Evolutionary conservation across 352 stramenopile genomes (phyloP), one percentile per base, ranked within the genome.

Genomic region (Globisporangium radiosum): DNA sequence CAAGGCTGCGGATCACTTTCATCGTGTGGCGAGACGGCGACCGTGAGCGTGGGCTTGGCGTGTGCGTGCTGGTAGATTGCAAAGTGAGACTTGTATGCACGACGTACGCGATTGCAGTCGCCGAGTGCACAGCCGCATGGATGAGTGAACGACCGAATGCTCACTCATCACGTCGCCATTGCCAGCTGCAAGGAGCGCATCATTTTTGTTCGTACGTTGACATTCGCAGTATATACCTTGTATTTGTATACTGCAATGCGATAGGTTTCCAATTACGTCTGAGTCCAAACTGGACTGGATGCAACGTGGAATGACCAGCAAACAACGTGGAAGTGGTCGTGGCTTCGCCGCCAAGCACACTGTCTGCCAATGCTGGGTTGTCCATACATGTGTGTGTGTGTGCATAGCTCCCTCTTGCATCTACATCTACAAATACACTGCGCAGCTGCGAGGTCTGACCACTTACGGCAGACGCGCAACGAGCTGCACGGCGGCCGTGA

Each of bases 1-100:
- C 71, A 49, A 83, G 47, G n/a, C 54, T 65, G 44, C 65, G 63
- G 49, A 81, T 63, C 58, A 85, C 69, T 67, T 75, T 83, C 59
- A 70, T 69, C 19, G 45, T 58, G 15, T 7, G 25, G 25, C 25
- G 25, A 33, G 25, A 33, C 25, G 25, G 25, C 25, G 25, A 33
- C 25, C 25, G 25, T 3, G 25, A 2, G 2, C 25, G 25, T 33
- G 25, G 25, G 25, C 25, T 33, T 33, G 25, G 48, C 36, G 47
- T 14, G 57, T 19, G 36, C 15, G 40, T 14, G 49, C 25, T 8
- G 40, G 36, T 40, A 40, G 56, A 44, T 43, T 56, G 37, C 17
- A 5, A 5, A 56, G 33, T 62, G 56, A 61, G 47, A 3, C 25
- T 33, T 33, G 25, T 33, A 33, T 33, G 25, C 25, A 33, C 25